These are phyloP conservation scores for thale cress (Arabidopsis thaliana) DNA, from an alignment of 345 rosid species.

Conservation along the genomic window TAIR10.1 NC_003074.8:712501-713000, in stretches of 20 bases:
- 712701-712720: constrained; percentile 11
- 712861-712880: constrained; percentile 89
- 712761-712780: constrained; percentile 95
- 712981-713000: background rate
- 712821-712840: constrained; percentile 98
- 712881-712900: constrained; percentile 25
- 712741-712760: constrained; percentile 18
- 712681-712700: constrained; percentile 1
- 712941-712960: background rate
- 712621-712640: constrained; percentile 2
- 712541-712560: constrained; percentile 16
- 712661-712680: background rate
- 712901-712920: constrained; percentile 14
- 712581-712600: background rate
- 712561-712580: constrained; percentile 6
- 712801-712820: constrained; percentile 95
- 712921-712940: constrained; percentile 6
- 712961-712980: constrained; percentile 17
- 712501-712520: background rate
- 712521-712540: background rate
- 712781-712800: constrained; percentile 96
- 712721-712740: constrained; percentile 24
- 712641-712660: background rate
- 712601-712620: background rate
- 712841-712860: constrained; percentile 99